These are phyloP conservation scores for Trametes polyzona DNA, from an alignment of 1,284 basidiomycete species.

Conservation along the genomic window DNA sequence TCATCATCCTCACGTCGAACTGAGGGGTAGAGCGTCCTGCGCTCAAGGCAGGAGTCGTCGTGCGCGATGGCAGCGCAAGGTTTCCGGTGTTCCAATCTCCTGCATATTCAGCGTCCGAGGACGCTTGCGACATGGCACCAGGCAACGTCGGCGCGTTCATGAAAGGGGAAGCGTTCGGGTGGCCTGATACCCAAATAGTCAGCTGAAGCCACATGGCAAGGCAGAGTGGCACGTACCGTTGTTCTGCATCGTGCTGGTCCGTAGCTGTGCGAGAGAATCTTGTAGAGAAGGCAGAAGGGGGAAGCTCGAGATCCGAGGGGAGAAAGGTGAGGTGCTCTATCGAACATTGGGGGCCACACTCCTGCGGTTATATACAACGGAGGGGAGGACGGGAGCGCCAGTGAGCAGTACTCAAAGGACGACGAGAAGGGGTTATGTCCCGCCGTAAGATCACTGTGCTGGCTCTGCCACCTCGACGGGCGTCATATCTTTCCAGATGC, in stretches of 20 bases:
- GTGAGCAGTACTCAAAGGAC: constrained; percentile 18
- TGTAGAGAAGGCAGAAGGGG: not conserved
- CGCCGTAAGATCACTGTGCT: constrained; percentile 20
- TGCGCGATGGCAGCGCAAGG: constrained; percentile 15
- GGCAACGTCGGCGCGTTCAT: constrained; percentile 17
- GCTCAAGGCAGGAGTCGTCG: constrained; percentile 12
- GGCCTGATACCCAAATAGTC: constrained; percentile 3
- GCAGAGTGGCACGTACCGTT: constrained; percentile 14
- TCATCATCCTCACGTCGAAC: not conserved
- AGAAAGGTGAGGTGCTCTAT: constrained; percentile 13
- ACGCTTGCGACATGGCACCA: constrained; percentile 17
- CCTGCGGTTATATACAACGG: constrained; percentile 15
- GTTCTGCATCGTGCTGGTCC: constrained; percentile 9
- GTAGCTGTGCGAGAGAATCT: not conserved
- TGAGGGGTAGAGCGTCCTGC: not conserved
- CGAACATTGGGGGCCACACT: constrained; percentile 1
- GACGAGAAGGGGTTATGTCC: constrained; percentile 7
- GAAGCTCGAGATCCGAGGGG: constrained; percentile 3
- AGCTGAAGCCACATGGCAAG: not conserved
- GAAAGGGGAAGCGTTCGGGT: constrained; percentile 18
- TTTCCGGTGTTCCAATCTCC: constrained; percentile 11
- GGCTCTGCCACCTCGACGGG: not conserved
- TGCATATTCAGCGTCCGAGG: constrained; percentile 19
- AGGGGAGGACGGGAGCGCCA: constrained; percentile 8
- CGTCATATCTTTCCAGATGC: constrained; percentile 6